These are phyloP conservation scores for Lophiostoma macrostomum DNA, from an alignment of 495 filamentous ascomycete genomes.

Conservation along the genomic window DNA sequence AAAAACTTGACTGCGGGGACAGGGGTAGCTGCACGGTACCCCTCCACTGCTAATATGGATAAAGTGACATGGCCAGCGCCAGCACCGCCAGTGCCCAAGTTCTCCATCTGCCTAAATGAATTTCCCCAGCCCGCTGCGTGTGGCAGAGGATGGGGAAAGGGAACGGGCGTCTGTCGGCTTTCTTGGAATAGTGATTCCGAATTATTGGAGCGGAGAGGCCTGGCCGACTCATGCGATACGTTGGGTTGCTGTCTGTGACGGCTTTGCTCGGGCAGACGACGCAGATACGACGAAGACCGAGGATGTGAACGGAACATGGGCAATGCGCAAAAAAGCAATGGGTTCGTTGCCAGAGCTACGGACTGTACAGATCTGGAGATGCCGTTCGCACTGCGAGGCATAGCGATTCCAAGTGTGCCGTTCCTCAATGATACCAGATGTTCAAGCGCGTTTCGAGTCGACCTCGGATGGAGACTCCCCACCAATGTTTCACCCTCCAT, in stretches of 20 bases:
- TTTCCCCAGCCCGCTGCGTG: too few relatives aligned
- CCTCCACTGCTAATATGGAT: constrained; percentile 1
- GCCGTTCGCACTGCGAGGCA: too few relatives aligned
- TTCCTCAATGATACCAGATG: too few relatives aligned
- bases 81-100: background rate
- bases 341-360: too few relatives aligned
- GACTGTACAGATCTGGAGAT: too few relatives aligned
- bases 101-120: constrained; percentile 6
- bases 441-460: too few relatives aligned
- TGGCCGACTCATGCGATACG: background rate
- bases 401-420: too few relatives aligned
- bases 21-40: background rate
- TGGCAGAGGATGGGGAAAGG: background rate
- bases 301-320: too few relatives aligned
- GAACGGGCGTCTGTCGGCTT: background rate
- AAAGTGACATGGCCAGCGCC: constrained; percentile 1
- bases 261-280: too few relatives aligned
- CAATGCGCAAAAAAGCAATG: too few relatives aligned
- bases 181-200: background rate
- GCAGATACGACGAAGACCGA: too few relatives aligned
- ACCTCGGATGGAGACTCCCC: constrained; percentile 1
- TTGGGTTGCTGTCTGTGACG: background rate
- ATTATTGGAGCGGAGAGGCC: constrained; percentile 6
- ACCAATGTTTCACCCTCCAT: background rate
- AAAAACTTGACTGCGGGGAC: too few relatives aligned